These are phyloP conservation scores for Solanum hybrid DNA, from an alignment of 305 asterid species.

Conservation along the genomic window DNA sequence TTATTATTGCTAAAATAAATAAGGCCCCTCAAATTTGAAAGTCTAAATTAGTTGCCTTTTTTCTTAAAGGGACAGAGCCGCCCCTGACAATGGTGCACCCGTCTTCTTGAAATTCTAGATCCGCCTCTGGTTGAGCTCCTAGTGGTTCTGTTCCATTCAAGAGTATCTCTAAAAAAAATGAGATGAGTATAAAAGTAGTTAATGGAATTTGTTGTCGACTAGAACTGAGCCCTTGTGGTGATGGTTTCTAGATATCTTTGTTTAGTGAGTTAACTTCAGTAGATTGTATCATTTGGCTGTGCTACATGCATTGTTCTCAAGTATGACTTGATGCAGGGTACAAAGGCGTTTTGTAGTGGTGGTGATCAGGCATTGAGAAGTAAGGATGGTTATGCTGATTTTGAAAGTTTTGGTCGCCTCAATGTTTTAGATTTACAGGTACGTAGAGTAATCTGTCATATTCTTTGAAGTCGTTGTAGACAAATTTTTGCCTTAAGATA, in stretches of 20 bases:
- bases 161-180: background rate
- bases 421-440: slow-evolving; percentile 86
- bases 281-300: background rate
- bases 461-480: background rate
- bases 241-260: background rate
- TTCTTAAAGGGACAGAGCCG: too few relatives aligned
- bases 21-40: too few relatives aligned
- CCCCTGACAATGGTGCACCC: too few relatives aligned
- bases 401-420: slow-evolving; percentile 71
- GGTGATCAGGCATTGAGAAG: slow-evolving; percentile 89
- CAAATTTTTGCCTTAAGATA: background rate
- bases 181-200: background rate
- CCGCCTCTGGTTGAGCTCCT: background rate
- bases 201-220: background rate
- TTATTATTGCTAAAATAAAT: too few relatives aligned
- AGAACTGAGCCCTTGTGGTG: background rate
- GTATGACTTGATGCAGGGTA: slow-evolving; percentile 41
- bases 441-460: background rate
- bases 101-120: too few relatives aligned
- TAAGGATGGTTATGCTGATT: slow-evolving; percentile 73
- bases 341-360: slow-evolving; percentile 81
- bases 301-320: background rate
- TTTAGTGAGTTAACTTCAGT: background rate
- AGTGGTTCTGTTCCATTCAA: background rate
- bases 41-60: too few relatives aligned